Conservation (phyloP, 306 rosid species). For the Sophora flavescens region DNA sequence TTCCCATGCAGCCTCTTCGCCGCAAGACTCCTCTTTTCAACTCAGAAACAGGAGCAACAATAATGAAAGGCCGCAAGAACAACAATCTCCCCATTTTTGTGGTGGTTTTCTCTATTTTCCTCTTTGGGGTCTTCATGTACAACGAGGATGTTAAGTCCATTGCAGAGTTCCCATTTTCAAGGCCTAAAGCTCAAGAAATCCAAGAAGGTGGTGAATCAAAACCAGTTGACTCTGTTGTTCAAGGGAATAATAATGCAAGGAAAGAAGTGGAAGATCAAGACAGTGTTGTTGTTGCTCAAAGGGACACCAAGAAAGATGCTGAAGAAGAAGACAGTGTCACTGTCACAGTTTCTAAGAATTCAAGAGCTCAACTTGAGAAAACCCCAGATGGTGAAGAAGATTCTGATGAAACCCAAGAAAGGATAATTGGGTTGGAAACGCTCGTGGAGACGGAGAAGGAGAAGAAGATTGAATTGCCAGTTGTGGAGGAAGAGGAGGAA, state of each 20-base stretch:
- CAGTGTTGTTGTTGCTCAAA: constrained; percentile 22
- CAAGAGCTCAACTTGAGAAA: constrained; percentile 58
- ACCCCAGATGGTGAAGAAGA: constrained; percentile 40
- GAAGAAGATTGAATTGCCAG: constrained; percentile 52
- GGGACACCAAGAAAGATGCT: constrained; percentile 36
- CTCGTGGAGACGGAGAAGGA: constrained; percentile 44
- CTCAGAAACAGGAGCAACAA: constrained; percentile 56
- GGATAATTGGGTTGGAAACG: constrained; percentile 49
- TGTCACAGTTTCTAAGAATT: constrained; percentile 40
- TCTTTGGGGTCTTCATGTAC: constrained; percentile 94
- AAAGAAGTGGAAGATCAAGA: constrained; percentile 27
- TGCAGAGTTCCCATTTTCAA: constrained; percentile 89
- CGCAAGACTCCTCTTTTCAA: constrained; percentile 72
- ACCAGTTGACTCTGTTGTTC: constrained; percentile 13
- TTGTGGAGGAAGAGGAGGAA: constrained; percentile 42
- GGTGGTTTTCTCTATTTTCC: constrained; percentile 78
- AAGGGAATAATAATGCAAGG: not conserved
- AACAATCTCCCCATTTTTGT: constrained; percentile 78
- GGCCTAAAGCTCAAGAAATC: constrained; percentile 67
- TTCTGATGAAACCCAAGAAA: constrained; percentile 64
- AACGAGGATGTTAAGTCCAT: constrained; percentile 93
- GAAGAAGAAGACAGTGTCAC: constrained; percentile 8
- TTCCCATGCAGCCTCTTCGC: constrained; percentile 75
- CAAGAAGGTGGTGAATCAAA: constrained; percentile 49
- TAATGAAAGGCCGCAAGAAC: constrained; percentile 84